Conservation (phyloP, 1,284 basidiomycete genomes). For the Ganoderma boninense region DNA sequence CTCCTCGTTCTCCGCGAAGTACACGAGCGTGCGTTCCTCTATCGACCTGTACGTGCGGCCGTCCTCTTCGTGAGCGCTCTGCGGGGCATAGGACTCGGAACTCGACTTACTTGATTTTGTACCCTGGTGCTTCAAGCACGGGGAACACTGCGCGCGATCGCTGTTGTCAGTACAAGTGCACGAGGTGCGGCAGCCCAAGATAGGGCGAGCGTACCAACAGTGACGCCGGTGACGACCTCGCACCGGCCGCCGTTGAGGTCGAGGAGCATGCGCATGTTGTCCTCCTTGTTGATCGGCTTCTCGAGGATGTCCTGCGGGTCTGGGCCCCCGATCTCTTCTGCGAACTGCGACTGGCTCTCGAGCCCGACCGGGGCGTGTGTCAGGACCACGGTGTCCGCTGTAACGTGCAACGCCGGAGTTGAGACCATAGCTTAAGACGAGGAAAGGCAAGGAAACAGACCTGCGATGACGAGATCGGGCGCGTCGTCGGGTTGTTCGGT, state of each 20-base stretch:
- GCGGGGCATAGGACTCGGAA: too few relatives aligned
- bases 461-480: conserved; percentile 94
- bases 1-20: conserved; percentile 78
- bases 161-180: not conserved
- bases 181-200: too few relatives aligned
- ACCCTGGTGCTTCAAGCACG: conserved; percentile 86
- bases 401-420: too few relatives aligned
- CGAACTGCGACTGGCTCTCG: too few relatives aligned
- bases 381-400: too few relatives aligned
- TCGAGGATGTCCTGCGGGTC: too few relatives aligned
- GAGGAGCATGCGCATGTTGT: too few relatives aligned
- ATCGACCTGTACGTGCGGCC: conserved; percentile 68
- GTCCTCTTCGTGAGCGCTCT: not conserved
- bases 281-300: too few relatives aligned
- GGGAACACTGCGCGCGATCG: conserved; percentile 72
- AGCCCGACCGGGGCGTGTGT: too few relatives aligned
- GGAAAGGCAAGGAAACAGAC: conserved; percentile 61
- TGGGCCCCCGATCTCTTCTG: too few relatives aligned
- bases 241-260: conserved; percentile 88
- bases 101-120: conserved; percentile 73
- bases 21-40: conserved; percentile 83
- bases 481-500: conserved; percentile 78
- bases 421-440: too few relatives aligned
- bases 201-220: conserved; percentile 64
- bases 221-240: conserved; percentile 92